phyloP scores from a whole-genome alignment of 495 filamentous ascomycete species.

The Bombardia bombarda region DNA sequence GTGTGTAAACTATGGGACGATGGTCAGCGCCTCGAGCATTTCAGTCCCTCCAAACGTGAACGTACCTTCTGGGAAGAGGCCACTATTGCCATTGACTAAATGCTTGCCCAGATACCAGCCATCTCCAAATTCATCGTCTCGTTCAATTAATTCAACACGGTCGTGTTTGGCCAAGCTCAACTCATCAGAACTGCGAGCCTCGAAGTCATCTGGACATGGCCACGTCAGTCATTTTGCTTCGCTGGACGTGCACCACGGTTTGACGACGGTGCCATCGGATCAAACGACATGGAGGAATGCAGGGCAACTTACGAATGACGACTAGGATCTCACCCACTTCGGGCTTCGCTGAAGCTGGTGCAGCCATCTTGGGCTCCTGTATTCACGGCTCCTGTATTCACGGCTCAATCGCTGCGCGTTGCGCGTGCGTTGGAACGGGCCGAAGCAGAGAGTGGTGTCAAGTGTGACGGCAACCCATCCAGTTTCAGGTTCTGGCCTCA shows the following conservation, averaged over 20 bases:
- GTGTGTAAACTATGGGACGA: constrained; percentile 41
- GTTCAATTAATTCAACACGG: constrained; percentile 82
- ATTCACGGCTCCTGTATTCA: too few species aligned
- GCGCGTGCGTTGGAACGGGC: constrained; percentile 9
- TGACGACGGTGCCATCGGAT: background rate
- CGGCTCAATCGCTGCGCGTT: constrained; percentile 13
- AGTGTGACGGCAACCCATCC: constrained; percentile 4
- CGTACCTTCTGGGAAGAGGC: constrained; percentile 86
- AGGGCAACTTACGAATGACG: constrained; percentile 63
- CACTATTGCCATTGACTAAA: constrained; percentile 61
- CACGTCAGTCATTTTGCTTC: constrained; percentile 10
- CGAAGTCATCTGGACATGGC: constrained; percentile 64
- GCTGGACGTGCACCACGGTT: too few species aligned
- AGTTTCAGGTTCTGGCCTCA: constrained; percentile 1
- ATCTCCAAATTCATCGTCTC: constrained; percentile 96
- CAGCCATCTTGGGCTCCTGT: constrained; percentile 33
- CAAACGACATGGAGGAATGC: constrained; percentile 2
- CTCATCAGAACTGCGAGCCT: constrained; percentile 85
- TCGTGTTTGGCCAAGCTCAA: constrained; percentile 81
- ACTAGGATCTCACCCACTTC: constrained; percentile 61
- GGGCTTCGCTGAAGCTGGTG: constrained; percentile 37
- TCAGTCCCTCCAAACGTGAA: too few species aligned
- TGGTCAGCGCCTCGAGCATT: too few species aligned
- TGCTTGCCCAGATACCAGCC: constrained; percentile 95
- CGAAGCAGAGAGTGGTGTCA: constrained; percentile 4